Base-by-base conservation (phyloP, 2,329 filamentous ascomycete species). In the Fusarium sacchari region DNA sequence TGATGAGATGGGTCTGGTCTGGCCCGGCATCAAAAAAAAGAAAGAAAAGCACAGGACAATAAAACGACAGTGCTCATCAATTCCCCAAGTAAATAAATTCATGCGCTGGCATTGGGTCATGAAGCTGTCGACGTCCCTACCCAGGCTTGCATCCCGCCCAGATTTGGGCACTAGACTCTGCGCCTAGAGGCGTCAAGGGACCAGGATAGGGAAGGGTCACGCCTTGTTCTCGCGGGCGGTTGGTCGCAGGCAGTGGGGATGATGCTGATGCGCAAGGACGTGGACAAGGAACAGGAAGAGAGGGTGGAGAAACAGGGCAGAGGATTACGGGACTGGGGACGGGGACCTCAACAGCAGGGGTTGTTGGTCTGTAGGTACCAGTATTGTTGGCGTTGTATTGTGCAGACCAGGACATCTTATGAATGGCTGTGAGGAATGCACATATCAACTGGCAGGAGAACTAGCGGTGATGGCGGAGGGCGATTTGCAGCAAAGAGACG, bases 31-130 rank as follows among this genome's bases (percentile, higher is more conserved):
- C 43, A 42, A 40, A 56, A 55, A 55, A 56, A 50, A 36, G 22
- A 50, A 49, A 36, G 32, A 56, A 60, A 50, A 71, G 75, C 75
- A 74, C 75, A 76, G 71, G 71, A 64, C 70, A 74, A 44, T 46
- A 56, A 36, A 76, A 65, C 61, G 57, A 53, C 71, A 60, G 66
- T 73, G 75, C 71, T 63, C 62, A 73, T 69, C 56, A 66, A 53
- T 69, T 71, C 55, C 63, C 68, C 42, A 58, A 58, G 24, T 69
- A 65, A 59, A 59, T 74, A 55, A 40, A 40, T 55, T 55, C 61
- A 76, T 77, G 75, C 75, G 75, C 73, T 77, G 75, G 75, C 75
- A 60, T 53, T 50, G 68, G 55, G 53, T 69, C 60, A 28, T 44
- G 47, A 65, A 37, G 42, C 47, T 43, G 60, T 40, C 34, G 24